phyloP scores from a whole-genome alignment of 257 asterid species.

The Salvia miltiorrhiza region DNA sequence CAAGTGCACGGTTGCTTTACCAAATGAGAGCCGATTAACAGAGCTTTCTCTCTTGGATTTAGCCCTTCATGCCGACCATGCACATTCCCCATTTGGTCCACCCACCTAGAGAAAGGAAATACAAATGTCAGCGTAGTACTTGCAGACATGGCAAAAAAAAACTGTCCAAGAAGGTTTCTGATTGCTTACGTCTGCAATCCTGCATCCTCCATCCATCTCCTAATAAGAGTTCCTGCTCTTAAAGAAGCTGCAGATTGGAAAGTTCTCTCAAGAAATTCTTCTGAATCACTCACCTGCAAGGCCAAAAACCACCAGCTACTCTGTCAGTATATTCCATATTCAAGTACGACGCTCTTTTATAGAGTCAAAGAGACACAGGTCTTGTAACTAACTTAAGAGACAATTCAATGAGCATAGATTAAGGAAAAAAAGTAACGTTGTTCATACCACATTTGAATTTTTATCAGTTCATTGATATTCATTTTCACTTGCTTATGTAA shows the following conservation, averaged over 20 bases:
- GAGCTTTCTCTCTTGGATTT: slow-evolving; percentile 75
- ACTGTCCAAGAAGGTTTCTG: neutral
- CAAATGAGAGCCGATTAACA: slow-evolving; percentile 97
- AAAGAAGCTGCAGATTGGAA: slow-evolving; percentile 90
- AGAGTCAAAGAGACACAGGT: neutral
- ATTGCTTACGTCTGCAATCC: slow-evolving; percentile 76
- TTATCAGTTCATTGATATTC: neutral
- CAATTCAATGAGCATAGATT: neutral
- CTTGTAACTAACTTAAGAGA: neutral
- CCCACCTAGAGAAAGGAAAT: slow-evolving; percentile 61
- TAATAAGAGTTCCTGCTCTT: slow-evolving; percentile 66
- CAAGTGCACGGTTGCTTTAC: slow-evolving; percentile 42
- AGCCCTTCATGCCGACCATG: slow-evolving; percentile 87
- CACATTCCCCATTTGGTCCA: slow-evolving; percentile 94
- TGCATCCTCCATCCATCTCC: slow-evolving; percentile 92
- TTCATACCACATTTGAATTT: slow-evolving; percentile 6
- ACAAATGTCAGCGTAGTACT: neutral
- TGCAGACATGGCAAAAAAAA: neutral
- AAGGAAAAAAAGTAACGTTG: neutral
- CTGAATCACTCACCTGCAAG: slow-evolving; percentile 91
- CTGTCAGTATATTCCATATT: neutral
- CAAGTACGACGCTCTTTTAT: neutral
- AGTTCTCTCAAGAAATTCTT: slow-evolving; percentile 78
- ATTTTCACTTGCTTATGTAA: slow-evolving; percentile 1
- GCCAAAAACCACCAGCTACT: neutral